Conservation (phyloP, 2,329 filamentous ascomycete genomes). For the Xylariaceae sp. region DNA sequence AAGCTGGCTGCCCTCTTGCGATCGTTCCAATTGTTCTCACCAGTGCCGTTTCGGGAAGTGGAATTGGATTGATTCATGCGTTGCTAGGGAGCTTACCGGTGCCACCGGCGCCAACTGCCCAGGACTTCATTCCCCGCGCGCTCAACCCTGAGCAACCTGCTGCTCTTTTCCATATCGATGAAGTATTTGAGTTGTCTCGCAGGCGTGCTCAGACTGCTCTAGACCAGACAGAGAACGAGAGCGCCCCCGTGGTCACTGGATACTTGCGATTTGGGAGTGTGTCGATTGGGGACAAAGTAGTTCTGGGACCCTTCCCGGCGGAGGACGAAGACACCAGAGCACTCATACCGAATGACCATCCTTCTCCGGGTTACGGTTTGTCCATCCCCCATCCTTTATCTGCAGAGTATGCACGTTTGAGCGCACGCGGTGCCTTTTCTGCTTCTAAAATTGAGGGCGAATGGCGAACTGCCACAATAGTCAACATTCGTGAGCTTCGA, state of each 20-base stretch:
- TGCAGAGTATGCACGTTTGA: conserved; percentile 47
- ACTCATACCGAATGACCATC: conserved; percentile 41
- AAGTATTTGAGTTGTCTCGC: conserved; percentile 72
- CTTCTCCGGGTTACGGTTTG: conserved; percentile 44
- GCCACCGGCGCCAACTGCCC: conserved; percentile 48
- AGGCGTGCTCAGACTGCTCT: conserved; percentile 47
- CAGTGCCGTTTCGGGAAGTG: conserved; percentile 77
- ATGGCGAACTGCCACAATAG: conserved; percentile 76
- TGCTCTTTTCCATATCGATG: conserved; percentile 82
- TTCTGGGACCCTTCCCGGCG: conserved; percentile 71
- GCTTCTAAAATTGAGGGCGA: conserved; percentile 54
- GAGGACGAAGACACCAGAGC: conserved; percentile 45
- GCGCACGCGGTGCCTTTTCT: conserved; percentile 48
- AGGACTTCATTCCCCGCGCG: conserved; percentile 50
- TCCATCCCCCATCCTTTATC: conserved; percentile 51
- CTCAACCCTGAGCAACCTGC: conserved; percentile 56
- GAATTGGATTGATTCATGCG: conserved; percentile 76
- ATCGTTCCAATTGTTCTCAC: conserved; percentile 82
- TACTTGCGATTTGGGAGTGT: conserved; percentile 75
- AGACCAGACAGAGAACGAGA: conserved; percentile 24
- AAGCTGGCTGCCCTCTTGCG: conserved; percentile 38
- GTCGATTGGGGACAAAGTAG: conserved; percentile 69
- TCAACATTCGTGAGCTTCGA: conserved; percentile 82
- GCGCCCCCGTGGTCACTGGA: conserved; percentile 66
- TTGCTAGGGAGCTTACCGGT: conserved; percentile 72